Evolutionary conservation across 352 stramenopile genomes (phyloP), one percentile per base, ranked within the genome.

Genomic region (Phytophthora lateralis): DNA sequence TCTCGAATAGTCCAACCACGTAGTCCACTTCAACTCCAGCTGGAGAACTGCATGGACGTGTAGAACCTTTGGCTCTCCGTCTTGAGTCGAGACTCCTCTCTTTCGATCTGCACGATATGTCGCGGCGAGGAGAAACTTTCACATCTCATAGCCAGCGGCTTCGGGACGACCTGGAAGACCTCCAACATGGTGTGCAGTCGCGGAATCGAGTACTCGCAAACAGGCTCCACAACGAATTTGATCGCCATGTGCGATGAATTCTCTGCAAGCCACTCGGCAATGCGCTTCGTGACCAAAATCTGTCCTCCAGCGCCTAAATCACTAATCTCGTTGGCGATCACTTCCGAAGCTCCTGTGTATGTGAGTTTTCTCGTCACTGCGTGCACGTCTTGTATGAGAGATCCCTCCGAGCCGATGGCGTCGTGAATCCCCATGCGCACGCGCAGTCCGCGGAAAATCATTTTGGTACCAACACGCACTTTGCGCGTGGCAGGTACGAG

Each of bases 401-500:
- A 30, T 35, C 73, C 73, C 55, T 82, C 73, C 3, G 56, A 63
- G 7, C 43, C 51, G 6, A 52, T 34, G 6, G 75, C 67, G 29
- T 80, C 75, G 29, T 85, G 76, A 10, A 85, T 63, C 0, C 73
- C 76, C 76, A 85, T 85, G 14, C 76, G 73, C 1, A 85, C 71
- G 4, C 76, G 69, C 6, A 87, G 45, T 4, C 77, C 77, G 17
- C 60, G 34, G 20, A 87, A 87, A 17, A 87, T 62, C 2, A 41
- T 57, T 39, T 55, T 63, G 2, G 59, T 54, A 5, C 63, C 52
- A 29, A 63, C 43, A 6, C 69, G 71, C 26, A 73, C 48, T 55
- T 71, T 78, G 1, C 39, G 29, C 4, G 80, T 85, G 1, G 69
- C 74, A 6, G 76, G 69, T 15, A 85, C 51, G 3, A 76, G 44